Percentiles rank a stretch among this genome's conserved stretches.
phyloP scores from a whole-genome alignment of 2,329 filamentous ascomycete species.

The Nigrospora osmanthi region DNA sequence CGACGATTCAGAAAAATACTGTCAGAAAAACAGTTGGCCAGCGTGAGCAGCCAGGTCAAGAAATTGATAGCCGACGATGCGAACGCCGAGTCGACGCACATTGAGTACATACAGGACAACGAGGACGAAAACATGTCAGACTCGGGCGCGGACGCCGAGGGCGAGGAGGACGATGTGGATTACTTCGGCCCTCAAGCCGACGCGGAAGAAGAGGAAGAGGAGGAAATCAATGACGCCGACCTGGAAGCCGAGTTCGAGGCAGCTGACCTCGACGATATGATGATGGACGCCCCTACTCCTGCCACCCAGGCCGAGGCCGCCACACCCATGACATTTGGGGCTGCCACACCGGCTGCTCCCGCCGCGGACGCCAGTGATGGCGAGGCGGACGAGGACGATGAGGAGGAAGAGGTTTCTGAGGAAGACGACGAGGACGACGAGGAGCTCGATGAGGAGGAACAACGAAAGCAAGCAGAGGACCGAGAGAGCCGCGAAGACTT shows the following conservation, averaged over 20 bases:
- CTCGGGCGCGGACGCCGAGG: slow-evolving; percentile 40
- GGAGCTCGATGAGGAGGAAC: slow-evolving; percentile 46
- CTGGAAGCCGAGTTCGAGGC: slow-evolving; percentile 42
- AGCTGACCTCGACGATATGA: slow-evolving; percentile 8
- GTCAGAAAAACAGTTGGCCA: slow-evolving; percentile 75
- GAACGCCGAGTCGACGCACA: slow-evolving; percentile 49
- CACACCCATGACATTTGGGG: slow-evolving; percentile 36
- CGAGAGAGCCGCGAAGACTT: slow-evolving; percentile 42
- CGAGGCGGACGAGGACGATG: slow-evolving; percentile 36
- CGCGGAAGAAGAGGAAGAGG: slow-evolving; percentile 31
- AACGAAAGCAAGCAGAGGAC: slow-evolving; percentile 44
- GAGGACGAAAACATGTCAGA: slow-evolving; percentile 33
- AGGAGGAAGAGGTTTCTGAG: slow-evolving; percentile 37
- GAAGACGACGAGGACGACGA: slow-evolving; percentile 46
- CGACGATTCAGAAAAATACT: slow-evolving; percentile 77
- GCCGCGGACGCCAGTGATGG: slow-evolving; percentile 28
- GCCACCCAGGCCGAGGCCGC: slow-evolving; percentile 32
- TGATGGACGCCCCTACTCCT: slow-evolving; percentile 22
- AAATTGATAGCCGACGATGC: slow-evolving; percentile 64
- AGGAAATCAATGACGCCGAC: slow-evolving; percentile 32
- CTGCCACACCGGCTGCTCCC: slow-evolving; percentile 33
- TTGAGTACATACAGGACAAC: slow-evolving; percentile 51
- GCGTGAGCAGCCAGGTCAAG: slow-evolving; percentile 74
- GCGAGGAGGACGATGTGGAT: slow-evolving; percentile 49
- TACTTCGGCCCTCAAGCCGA: slow-evolving; percentile 26